Base-by-base conservation (phyloP, 2,329 filamentous ascomycete species). In the Tolypocladium tropicale region DNA sequence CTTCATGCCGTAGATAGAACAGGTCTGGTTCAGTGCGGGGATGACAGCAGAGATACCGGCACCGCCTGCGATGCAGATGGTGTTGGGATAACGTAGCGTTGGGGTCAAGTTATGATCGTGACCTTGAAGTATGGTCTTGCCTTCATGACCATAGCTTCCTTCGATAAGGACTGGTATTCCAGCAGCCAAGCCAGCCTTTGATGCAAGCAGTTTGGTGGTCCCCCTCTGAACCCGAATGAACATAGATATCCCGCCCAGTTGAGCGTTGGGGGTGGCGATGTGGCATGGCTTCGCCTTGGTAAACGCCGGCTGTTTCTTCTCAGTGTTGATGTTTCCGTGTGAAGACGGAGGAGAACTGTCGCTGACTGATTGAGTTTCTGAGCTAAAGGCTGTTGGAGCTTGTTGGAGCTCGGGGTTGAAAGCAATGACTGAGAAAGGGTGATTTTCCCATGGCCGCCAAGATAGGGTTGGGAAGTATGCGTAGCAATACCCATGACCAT, bases 401-500 rank as follows among this genome's bases (percentile, higher is more conserved):
- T 2, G 21, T 18, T 14, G 46, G 46, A 18, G 12, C n/a, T 16
- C 32, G 1, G 55, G 56, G 46, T 60, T 65, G 41, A 54, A 56
- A 21, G 58, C 60, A 9, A 66, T 60, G 2, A 69, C 62, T 2
- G 68, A 70, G 46, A 70, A 70, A 0, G 68, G 68, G 18, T 70
- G 68, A 14, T 64, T 68, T 43, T 70, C 68, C 68, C 68, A 70
- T 2, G 66, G 53, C 3, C 65, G 62, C 67, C 67, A 70, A 2
- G 62, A 66, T 0, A 69, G 52, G 0, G 66, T 66, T 1, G 67
- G 67, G 50, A 68, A 69, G 56, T 67, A 65, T 18, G 62, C 58
- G 21, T 67, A 69, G 25, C 65, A 65, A 53, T 76, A 59, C 0
- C 67, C 67, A 5, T 60, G 48, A 4, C 60, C 60, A 2, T 62